Percentiles rank a stretch among this genome's conserved stretches.
phyloP scores from a whole-genome alignment of 768 basidiomycete species.

The Termitomyces sp. region DNA sequence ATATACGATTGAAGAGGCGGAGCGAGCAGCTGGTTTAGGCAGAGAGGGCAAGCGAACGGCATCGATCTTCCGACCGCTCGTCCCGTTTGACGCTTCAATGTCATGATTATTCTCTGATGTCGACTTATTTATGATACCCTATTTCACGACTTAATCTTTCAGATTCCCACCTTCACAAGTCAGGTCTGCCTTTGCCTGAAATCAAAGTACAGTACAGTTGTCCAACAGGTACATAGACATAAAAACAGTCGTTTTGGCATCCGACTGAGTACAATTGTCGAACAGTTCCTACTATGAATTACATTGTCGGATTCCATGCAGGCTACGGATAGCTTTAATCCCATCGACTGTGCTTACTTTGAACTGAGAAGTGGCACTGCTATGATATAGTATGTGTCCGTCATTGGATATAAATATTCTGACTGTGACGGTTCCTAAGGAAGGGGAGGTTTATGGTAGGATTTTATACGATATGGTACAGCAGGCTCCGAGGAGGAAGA shows the following conservation, averaged over 20 bases:
- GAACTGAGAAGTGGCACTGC: background rate
- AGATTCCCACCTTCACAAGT: background rate
- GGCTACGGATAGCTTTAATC: no score
- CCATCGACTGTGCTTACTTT: no score
- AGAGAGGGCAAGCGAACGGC: conserved; percentile 40
- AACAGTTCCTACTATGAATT: no score
- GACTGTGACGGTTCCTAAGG: background rate
- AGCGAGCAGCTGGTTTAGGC: conserved; percentile 84
- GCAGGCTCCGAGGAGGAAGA: background rate
- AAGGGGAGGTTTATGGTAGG: background rate
- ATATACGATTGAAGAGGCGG: conserved; percentile 90
- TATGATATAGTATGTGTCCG: background rate
- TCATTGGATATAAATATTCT: background rate
- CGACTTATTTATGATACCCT: background rate
- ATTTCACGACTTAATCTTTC: background rate
- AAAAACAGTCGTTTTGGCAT: no score
- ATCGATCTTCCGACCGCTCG: background rate
- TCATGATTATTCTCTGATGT: background rate
- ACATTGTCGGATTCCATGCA: no score
- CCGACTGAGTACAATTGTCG: no score
- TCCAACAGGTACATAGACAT: no score
- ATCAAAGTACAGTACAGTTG: no score
- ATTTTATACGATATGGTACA: background rate
- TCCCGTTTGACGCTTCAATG: background rate
- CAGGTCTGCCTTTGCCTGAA: no score